Conservation (phyloP, 1,284 basidiomycete species). For the Tylopilus microsporus region DNA sequence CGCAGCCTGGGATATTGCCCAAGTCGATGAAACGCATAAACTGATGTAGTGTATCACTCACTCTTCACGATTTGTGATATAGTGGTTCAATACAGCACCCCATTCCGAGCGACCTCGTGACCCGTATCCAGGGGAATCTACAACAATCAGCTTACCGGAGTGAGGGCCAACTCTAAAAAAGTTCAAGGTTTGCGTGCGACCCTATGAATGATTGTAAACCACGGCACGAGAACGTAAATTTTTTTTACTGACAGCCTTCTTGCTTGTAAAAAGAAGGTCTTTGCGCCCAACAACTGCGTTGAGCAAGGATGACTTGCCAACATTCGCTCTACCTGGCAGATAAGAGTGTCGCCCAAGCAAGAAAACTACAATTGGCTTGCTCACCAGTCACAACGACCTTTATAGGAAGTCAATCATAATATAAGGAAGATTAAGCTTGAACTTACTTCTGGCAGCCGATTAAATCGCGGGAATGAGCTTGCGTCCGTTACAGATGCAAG, state of each 20-base stretch:
- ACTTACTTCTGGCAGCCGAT: conserved; percentile 50
- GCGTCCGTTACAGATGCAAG: conserved; percentile 40
- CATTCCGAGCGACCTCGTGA: conserved; percentile 66
- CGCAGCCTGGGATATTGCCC: conserved; percentile 44
- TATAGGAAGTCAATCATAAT: neutral
- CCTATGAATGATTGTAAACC: conserved; percentile 38
- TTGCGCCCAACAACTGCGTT: conserved; percentile 62
- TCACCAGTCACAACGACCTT: conserved; percentile 54
- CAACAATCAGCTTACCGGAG: conserved; percentile 57
- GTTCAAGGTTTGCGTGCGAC: conserved; percentile 63
- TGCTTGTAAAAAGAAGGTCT: conserved; percentile 57
- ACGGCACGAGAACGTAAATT: neutral
- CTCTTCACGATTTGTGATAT: conserved; percentile 56
- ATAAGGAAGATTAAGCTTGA: neutral
- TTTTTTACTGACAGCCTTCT: conserved; percentile 51
- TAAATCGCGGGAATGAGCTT: conserved; percentile 40
- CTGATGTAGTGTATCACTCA: conserved; percentile 31
- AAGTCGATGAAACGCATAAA: neutral
- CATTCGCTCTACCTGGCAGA: conserved; percentile 54
- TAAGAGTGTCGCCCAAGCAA: neutral
- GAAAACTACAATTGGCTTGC: conserved; percentile 4
- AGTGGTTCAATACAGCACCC: conserved; percentile 64
- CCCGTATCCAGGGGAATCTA: conserved; percentile 76
- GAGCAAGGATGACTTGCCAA: conserved; percentile 68
- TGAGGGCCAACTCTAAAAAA: conserved; percentile 60